Evolutionary conservation across 2,329 filamentous ascomycete genomes (phyloP).

Genomic region (Helminthosporium solani): DNA sequence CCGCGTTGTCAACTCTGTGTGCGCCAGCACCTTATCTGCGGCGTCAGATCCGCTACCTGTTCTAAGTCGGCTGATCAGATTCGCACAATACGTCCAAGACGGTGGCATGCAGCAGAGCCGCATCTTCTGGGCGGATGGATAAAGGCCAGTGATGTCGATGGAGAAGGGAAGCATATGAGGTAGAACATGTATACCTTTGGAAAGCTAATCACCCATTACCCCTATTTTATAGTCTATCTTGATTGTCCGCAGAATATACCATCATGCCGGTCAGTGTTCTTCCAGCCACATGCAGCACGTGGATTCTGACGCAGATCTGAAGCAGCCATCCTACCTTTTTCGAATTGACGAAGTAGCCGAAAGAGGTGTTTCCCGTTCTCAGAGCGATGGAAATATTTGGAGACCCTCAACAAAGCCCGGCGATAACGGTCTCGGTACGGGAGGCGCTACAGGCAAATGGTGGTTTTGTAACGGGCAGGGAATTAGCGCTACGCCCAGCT

Average conservation of each 20-base stretch:
- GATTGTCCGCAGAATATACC: background rate
- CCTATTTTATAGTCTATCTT: background rate
- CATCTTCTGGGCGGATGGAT: conserved; percentile 24
- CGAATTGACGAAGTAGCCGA: conserved; percentile 29
- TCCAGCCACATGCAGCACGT: background rate
- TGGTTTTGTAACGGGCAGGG: conserved; percentile 18
- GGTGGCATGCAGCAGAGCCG: conserved; percentile 32
- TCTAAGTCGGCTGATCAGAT: conserved; percentile 29
- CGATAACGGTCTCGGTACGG: conserved; percentile 5
- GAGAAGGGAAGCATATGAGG: conserved; percentile 8
- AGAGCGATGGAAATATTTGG: conserved; percentile 15
- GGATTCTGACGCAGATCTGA: background rate
- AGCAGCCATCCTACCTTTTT: conserved; percentile 26
- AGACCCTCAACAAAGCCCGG: conserved; percentile 11
- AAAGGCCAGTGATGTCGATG: conserved; percentile 23
- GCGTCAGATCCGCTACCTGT: conserved; percentile 17
- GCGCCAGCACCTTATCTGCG: conserved; percentile 33
- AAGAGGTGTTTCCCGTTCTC: background rate
- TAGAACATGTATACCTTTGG: conserved; percentile 2
- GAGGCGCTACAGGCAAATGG: conserved; percentile 14
- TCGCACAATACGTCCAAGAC: conserved; percentile 12
- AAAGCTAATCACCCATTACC: conserved; percentile 10
- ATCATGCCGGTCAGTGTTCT: conserved; percentile 22
- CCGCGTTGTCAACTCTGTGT: conserved; percentile 19
- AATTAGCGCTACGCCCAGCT: conserved; percentile 6